Evolutionary conservation across 2,329 filamentous ascomycete species (phyloP).

Genomic region (Monosporascus sp.): DNA sequence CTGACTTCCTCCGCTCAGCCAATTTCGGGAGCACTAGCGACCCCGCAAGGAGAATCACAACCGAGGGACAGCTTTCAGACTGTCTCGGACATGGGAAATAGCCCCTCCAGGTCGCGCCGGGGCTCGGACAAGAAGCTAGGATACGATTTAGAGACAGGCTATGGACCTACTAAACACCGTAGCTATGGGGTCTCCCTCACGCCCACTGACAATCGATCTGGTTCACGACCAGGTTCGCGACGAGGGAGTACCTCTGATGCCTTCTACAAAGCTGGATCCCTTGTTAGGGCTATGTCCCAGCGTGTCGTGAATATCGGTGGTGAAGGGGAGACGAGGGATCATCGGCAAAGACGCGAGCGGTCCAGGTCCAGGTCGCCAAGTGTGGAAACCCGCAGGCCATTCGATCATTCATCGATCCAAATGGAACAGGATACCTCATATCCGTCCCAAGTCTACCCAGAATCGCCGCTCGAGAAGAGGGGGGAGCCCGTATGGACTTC

Average conservation of each 20-base stretch:
- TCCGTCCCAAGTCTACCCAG: conserved; percentile 39
- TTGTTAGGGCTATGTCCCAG: conserved; percentile 85
- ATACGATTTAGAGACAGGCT: conserved; percentile 52
- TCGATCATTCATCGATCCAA: conserved; percentile 35
- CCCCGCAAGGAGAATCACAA: conserved; percentile 34
- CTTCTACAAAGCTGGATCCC: conserved; percentile 64
- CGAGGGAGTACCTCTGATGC: conserved; percentile 60
- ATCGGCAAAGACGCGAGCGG: conserved; percentile 57
- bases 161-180: conserved; percentile 43
- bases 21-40: conserved; percentile 44
- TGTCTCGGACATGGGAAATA: conserved; percentile 46
- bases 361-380: conserved; percentile 55
- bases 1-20: conserved; percentile 51
- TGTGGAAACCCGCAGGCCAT: conserved; percentile 45
- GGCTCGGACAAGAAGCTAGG: conserved; percentile 46
- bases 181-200: conserved; percentile 53
- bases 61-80: conserved; percentile 53
- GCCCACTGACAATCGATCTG: conserved; percentile 43
- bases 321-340: conserved; percentile 77
- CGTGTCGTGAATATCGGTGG: conserved; percentile 97
- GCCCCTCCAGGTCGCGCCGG: conserved; percentile 42
- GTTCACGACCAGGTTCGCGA: conserved; percentile 55
- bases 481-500: conserved; percentile 26
- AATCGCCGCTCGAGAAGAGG: conserved; percentile 41
- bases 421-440: conserved; percentile 46